Evolutionary conservation across 2,329 filamentous ascomycete genomes (phyloP).

Genomic region (Fusarium burgessii): DNA sequence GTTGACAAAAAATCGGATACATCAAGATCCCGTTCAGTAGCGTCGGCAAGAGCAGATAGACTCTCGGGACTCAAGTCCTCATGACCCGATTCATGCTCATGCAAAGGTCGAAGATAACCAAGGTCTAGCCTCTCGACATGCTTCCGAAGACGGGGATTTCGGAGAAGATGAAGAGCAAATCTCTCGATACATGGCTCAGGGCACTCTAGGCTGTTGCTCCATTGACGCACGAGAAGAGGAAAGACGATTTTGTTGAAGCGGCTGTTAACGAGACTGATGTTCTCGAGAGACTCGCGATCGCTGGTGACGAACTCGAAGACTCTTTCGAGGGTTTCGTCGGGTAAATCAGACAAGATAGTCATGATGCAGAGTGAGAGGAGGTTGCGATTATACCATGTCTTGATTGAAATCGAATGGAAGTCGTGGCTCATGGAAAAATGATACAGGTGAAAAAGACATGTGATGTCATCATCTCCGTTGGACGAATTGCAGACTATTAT

Average conservation of each 20-base stretch:
- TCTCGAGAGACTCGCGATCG: accelerated
- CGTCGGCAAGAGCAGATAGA: background rate
- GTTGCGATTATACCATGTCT: too few species aligned
- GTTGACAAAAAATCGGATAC: accelerated
- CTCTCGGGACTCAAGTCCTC: background rate
- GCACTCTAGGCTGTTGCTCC: background rate
- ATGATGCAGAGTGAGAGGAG: accelerated
- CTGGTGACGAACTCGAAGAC: background rate
- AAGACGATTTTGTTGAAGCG: background rate
- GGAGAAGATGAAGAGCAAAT: background rate
- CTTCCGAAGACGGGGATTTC: background rate
- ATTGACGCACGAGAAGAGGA: background rate
- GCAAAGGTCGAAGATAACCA: background rate
- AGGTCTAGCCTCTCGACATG: background rate
- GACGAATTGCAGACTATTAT: background rate
- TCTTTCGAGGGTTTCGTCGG: background rate
- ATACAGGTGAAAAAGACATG: accelerated
- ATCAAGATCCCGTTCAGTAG: background rate
- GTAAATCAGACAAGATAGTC: background rate
- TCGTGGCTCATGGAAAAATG: background rate
- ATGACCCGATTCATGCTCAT: background rate
- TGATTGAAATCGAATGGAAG: too few species aligned
- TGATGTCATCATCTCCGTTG: background rate
- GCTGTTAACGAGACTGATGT: background rate
- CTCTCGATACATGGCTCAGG: background rate